Percentiles rank a stretch among this genome's conserved stretches.
These are phyloP conservation scores for Tuber indicum DNA, from an alignment of 495 filamentous ascomycete species.

Conservation along the genomic window DNA sequence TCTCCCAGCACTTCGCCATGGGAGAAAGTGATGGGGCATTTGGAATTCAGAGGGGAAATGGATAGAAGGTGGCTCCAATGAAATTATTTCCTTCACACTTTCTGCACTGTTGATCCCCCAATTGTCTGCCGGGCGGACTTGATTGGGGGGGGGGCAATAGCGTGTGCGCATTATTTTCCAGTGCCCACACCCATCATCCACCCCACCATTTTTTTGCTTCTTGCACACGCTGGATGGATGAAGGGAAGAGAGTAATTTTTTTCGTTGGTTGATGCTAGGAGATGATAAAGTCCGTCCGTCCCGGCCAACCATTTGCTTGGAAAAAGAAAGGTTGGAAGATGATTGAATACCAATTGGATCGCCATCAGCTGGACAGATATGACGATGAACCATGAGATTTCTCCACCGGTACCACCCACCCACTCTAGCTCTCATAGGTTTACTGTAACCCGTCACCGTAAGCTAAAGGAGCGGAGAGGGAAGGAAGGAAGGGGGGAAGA, in stretches of 20 bases:
- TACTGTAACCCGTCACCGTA: background rate
- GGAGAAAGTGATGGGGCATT: background rate
- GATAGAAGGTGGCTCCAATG: background rate
- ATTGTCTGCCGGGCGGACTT: background rate
- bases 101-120: background rate
- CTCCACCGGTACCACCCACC: background rate
- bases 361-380: background rate
- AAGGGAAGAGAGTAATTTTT: background rate
- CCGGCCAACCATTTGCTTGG: background rate
- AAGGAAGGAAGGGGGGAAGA: background rate
- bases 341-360: background rate
- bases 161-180: background rate
- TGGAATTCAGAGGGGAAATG: background rate
- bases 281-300: background rate
- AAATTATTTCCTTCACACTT: background rate
- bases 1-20: background rate
- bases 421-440: background rate
- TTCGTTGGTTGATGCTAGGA: background rate
- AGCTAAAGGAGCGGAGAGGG: background rate
- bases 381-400: background rate
- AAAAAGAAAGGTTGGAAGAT: background rate
- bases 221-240: background rate
- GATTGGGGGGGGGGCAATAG: background rate
- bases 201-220: background rate
- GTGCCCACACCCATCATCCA: background rate